Base-by-base conservation (phyloP, 2,329 filamentous ascomycete species). In the Cladophialophora psammophila region DNA sequence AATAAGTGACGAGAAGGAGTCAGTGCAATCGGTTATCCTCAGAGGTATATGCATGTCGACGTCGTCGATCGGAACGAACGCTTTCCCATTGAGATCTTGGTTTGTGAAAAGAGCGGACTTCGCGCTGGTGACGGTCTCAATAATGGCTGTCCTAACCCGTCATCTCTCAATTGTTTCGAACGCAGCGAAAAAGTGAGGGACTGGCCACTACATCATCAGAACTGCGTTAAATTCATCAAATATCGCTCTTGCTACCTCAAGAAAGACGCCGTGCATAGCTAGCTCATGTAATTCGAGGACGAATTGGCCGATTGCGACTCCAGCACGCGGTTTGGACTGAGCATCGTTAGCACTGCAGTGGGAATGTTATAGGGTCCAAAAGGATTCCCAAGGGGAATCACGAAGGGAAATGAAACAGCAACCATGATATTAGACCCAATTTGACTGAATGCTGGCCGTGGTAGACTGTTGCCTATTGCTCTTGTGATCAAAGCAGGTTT, bases 21-120 rank as follows among this genome's bases (percentile, higher is more conserved):
- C 61, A 10, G 61, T 64, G 15, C 58, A 64, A 20, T 64, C 61
- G 15, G 61, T 58, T 26, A 64, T 58, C 12, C 9, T 10, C 61
- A 64, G 58, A 5, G 61, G 61, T n/a, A 64, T 7, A 32, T 58
- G 61, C 61, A 64, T 64, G 15, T 64, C 10, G 1, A 56, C 36
- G 7, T 64, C 18, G 48, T 18, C 6, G 53, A 3, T 9, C 35
- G n/a, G n/a, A n/a, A n/a, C 26, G 18, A 64, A 64, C 13, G 54
- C 61, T 74, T 88, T 82, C 65, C 86, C 80, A 70, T 88, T 95
- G 73, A 89, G 83, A 62, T 88, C 84, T 0, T 81, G 80, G 31
- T 83, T 36, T 32, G 32, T 48, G 31, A 64, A 64, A n/a, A 64
- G 52, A 6, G 34, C 36, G 13, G 61, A 64, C 32, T n/a, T 48